phyloP scores from a whole-genome alignment of 2,329 filamentous ascomycete genomes.

The Xylaria multiplex region DNA sequence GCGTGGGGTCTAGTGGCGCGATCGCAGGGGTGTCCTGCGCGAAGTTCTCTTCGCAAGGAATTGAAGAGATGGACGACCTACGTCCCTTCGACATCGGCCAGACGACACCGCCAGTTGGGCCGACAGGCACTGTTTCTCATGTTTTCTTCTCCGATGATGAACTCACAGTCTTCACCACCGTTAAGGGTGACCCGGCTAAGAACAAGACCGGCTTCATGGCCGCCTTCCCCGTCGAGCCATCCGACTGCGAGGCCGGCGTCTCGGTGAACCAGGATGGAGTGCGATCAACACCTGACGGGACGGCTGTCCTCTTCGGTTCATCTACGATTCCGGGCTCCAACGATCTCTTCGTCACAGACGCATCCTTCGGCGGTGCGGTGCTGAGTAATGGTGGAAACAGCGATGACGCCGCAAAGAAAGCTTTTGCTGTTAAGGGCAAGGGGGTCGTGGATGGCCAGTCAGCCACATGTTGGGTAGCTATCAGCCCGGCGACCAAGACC shows the following conservation, averaged over 20 bases:
- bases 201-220: constrained; percentile 69
- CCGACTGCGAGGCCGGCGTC: constrained; percentile 14
- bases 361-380: constrained; percentile 65
- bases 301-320: constrained; percentile 67
- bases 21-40: constrained; percentile 48
- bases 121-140: constrained; percentile 68
- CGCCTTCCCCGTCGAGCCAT: constrained; percentile 56
- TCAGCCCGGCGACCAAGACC: constrained; percentile 56
- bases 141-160: constrained; percentile 68
- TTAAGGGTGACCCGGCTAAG: constrained; percentile 66
- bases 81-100: constrained; percentile 62
- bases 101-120: constrained; percentile 66
- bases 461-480: constrained; percentile 68
- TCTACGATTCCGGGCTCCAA: constrained; percentile 53
- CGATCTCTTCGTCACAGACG: constrained; percentile 65
- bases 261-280: constrained; percentile 45
- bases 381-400: constrained; percentile 47
- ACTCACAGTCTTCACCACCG: constrained; percentile 61
- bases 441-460: constrained; percentile 60
- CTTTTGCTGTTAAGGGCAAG: constrained; percentile 49
- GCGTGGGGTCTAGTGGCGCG: constrained; percentile 51
- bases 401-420: background rate
- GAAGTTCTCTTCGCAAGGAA: constrained; percentile 47
- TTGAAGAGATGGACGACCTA: constrained; percentile 57
- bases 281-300: constrained; percentile 61